A percentile compares a stretch with the other conserved stretches of the same genome.
These are phyloP conservation scores for Didymella segeticola DNA, from an alignment of 2,329 filamentous ascomycete species.

Conservation along the genomic window DNA sequence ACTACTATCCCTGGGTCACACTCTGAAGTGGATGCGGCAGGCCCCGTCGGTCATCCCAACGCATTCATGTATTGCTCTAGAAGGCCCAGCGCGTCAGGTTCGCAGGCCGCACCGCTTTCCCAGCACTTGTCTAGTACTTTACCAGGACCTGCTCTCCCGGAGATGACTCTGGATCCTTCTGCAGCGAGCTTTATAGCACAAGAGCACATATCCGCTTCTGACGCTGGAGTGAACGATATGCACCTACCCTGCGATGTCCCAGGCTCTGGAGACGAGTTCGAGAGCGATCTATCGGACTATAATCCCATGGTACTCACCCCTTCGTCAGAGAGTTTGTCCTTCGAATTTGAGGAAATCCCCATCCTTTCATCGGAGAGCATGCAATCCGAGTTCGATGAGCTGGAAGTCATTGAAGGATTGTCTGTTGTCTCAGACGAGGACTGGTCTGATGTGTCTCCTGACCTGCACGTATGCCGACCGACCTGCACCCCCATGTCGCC, in stretches of 20 bases:
- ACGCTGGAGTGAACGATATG: neutral
- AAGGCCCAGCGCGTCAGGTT: neutral
- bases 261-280: neutral
- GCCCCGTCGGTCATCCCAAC: neutral
- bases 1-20: no score
- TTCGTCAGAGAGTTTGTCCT: neutral
- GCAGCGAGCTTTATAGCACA: neutral
- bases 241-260: no score
- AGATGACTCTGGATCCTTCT: neutral
- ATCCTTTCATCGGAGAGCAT: neutral
- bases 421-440: conserved; percentile 2
- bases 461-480: neutral
- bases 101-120: neutral
- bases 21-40: neutral
- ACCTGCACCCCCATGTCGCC: neutral
- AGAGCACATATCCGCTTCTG: neutral
- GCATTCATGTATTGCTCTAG: neutral
- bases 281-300: neutral
- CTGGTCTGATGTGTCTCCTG: neutral
- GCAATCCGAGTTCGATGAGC: neutral
- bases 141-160: neutral
- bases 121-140: neutral
- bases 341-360: neutral
- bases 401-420: neutral
- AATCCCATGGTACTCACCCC: neutral